A percentile compares a stretch with the other conserved stretches of the same genome.
These are phyloP conservation scores for Cyberlindnera bimundalis DNA, from an alignment of 805 yeast species.

Conservation along the genomic window DNA sequence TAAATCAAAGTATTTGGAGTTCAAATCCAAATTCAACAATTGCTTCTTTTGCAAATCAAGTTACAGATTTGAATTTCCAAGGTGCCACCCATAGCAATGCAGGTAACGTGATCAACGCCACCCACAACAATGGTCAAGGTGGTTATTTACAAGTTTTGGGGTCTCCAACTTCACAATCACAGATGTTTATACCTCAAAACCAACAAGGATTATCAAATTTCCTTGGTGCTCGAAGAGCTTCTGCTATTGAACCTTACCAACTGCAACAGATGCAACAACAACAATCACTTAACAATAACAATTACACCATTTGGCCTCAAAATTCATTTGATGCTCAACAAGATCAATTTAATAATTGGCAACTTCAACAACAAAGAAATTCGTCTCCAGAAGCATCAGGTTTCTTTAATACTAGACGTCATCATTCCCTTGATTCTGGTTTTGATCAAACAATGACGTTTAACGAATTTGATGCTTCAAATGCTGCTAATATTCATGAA, in stretches of 20 bases:
- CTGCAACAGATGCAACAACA: constrained; percentile 9
- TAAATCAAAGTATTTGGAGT: constrained; percentile 9
- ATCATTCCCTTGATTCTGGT: background rate
- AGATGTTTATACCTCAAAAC: background rate
- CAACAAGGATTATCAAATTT: background rate
- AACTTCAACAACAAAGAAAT: constrained; percentile 3
- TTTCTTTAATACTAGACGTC: constrained; percentile 7
- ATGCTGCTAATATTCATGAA: constrained; percentile 12
- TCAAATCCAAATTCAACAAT: no score
- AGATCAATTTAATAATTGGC: constrained; percentile 4
- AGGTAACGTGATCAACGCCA: no score
- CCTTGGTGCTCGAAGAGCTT: constrained; percentile 20
- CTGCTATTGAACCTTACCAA: constrained; percentile 13
- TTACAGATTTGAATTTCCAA: no score
- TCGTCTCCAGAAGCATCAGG: no score
- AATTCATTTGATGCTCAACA: constrained; percentile 9
- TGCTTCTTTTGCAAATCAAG: no score
- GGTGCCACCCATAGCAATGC: no score
- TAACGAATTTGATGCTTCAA: constrained; percentile 13
- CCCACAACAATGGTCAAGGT: no score
- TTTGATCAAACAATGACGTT: constrained; percentile 5
- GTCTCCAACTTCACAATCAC: background rate
- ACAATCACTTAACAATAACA: constrained; percentile 3
- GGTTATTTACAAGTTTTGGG: no score
- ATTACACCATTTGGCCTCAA: constrained; percentile 11